A percentile compares a stretch with the other conserved stretches of the same genome.
These are phyloP conservation scores for Pseudotulostoma volvatum DNA, from an alignment of 495 filamentous ascomycete genomes.

Conservation along the genomic window DNA sequence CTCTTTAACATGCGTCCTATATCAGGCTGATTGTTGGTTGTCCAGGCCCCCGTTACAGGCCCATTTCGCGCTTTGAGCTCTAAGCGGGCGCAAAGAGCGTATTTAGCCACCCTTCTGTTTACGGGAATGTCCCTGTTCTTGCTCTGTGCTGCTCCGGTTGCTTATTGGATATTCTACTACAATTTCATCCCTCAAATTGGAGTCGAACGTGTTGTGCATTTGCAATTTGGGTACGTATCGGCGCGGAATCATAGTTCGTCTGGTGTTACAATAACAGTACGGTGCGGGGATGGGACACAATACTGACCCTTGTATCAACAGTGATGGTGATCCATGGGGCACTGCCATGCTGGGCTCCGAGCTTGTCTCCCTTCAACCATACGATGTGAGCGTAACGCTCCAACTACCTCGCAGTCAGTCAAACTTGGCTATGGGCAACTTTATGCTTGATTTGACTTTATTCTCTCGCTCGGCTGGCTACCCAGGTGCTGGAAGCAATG, in stretches of 20 bases:
- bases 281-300: too few relatives aligned
- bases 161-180: conserved; percentile 67
- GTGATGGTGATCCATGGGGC: conserved; percentile 29
- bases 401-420: conserved; percentile 47
- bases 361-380: conserved; percentile 32
- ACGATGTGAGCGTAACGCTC: conserved; percentile 54
- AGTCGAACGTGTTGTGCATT: conserved; percentile 48
- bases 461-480: conserved; percentile 24
- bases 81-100: conserved; percentile 49
- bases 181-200: conserved; percentile 61
- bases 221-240: conserved; percentile 61
- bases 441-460: conserved; percentile 77
- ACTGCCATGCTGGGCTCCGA: conserved; percentile 21
- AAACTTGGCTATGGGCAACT: conserved; percentile 55
- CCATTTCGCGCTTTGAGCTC: conserved; percentile 38
- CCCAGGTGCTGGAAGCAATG: conserved; percentile 9
- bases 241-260: too few relatives aligned
- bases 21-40: conserved; percentile 2
- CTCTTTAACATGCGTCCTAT: too few relatives aligned
- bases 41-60: conserved; percentile 16
- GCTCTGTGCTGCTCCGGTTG: conserved; percentile 42
- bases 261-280: too few relatives aligned
- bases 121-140: conserved; percentile 39
- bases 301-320: too few relatives aligned
- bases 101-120: conserved; percentile 54